Evolutionary conservation across 768 basidiomycete species (phyloP), one percentile per base, ranked within the genome.

Genomic region (Amanita thiersii): DNA sequence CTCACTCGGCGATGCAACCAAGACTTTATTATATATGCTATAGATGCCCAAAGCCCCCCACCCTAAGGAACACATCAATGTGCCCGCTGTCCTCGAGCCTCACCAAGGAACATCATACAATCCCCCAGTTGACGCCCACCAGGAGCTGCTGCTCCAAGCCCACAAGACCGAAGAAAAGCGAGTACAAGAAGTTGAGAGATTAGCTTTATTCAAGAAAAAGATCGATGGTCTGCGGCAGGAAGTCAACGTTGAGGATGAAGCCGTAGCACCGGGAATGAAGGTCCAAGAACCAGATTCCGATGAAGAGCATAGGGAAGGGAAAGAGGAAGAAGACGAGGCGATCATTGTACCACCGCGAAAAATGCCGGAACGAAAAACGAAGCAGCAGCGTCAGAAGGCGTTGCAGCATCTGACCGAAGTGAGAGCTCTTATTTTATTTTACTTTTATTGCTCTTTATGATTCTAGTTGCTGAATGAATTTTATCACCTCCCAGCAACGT

Each of bases 91-190:
- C 0, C 51, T 65, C 1, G 62, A 78, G 2, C 92, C 92, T 0
- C 86, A 87, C 49, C 77, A 77, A 23, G 92, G 92, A 14, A 74
- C 82, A 2, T 92, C 89, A 12, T 97, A 97, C 56, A 96, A 96
- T 56, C 92, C 92, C 0, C 77, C 79, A 0, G 76, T 73, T 1
- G 68, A 74, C 3, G 77, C 81, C 0, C 86, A 94, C 50, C 72
- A 76, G 37, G 76, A 77, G 37, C 73, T 94, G 3, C 56, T 97
- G 15, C 62, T 72, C 9, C 61, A 73, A 38, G 92, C 90, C 0
- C 71, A 78, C 39, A 71, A 77, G 45, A 57, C 70, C 10, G 92
- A 92, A 58, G 71, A 72, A 51, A 70, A 69, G 35, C 70, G 72
- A 31, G 54, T 78, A 29, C 64, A 63, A 18, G 71, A 79, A 43